Conservation (phyloP, 1,284 basidiomycete species). For the Afroboletus lepidellus region DNA sequence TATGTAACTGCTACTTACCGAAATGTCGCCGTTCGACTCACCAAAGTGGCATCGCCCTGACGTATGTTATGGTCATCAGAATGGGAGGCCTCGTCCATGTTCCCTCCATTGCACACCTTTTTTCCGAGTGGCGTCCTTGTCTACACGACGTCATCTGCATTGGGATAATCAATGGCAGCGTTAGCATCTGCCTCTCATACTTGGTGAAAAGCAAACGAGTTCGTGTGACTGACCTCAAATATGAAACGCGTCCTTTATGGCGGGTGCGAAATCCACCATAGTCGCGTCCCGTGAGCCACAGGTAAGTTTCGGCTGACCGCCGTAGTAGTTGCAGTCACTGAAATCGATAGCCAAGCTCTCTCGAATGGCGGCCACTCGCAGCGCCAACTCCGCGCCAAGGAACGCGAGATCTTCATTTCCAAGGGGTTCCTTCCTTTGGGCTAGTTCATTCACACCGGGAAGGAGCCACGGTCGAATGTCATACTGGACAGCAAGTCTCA, state of each 20-base stretch:
- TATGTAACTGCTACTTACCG: neutral
- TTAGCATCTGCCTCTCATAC: neutral
- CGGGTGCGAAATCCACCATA: conserved; percentile 16
- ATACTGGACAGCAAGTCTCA: conserved; percentile 19
- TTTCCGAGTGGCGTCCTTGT: neutral
- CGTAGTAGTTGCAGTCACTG: neutral
- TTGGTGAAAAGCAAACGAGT: neutral
- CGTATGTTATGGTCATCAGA: no score
- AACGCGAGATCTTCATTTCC: conserved; percentile 13
- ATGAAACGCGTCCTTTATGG: conserved; percentile 11
- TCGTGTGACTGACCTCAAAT: conserved; percentile 5
- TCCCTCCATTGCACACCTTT: no score
- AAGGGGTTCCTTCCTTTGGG: conserved; percentile 17
- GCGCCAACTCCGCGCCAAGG: conserved; percentile 13
- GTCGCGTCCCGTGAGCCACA: conserved; percentile 7
- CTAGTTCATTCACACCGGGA: conserved; percentile 22
- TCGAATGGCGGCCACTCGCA: conserved; percentile 23
- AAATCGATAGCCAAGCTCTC: conserved; percentile 13
- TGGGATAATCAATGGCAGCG: neutral
- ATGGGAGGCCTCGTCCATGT: no score
- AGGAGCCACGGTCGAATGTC: conserved; percentile 20
- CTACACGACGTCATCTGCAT: neutral
- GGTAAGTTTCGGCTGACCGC: neutral
- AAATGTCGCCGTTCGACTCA: neutral
- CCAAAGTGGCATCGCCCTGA: no score